Conservation (phyloP, 129 eudicot genomes). For the Heracleum sosnowskyi region DNA sequence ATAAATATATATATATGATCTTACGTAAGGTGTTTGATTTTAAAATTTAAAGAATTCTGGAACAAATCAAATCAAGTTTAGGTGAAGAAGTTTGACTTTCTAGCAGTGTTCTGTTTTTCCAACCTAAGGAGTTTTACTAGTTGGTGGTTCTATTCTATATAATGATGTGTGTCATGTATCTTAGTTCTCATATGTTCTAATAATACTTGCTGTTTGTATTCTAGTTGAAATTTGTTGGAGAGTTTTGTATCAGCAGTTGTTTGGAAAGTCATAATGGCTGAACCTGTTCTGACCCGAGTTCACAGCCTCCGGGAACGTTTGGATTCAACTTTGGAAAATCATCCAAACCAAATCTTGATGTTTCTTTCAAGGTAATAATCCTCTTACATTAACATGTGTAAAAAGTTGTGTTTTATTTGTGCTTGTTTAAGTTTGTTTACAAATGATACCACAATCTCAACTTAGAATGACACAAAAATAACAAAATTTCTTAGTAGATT, state of each 20-base stretch:
- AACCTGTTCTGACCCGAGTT: slow-evolving; percentile 72
- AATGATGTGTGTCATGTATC: not conserved
- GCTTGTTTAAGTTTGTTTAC: not conserved
- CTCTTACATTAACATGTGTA: not conserved
- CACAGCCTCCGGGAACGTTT: slow-evolving; percentile 88
- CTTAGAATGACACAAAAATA: not conserved
- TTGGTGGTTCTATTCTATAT: not conserved
- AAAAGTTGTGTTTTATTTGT: not conserved
- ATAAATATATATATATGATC: not conserved
- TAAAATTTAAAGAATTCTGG: slow-evolving; percentile 1
- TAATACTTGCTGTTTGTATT: not conserved
- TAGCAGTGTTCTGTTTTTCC: not conserved
- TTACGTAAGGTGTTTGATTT: not conserved
- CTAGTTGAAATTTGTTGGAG: slow-evolving; percentile 19
- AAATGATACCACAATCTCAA: not conserved
- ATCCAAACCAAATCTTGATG: slow-evolving; percentile 67
- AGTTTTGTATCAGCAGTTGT: not conserved
- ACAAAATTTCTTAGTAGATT: not conserved
- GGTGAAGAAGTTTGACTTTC: slow-evolving; percentile 14
- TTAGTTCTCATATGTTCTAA: slow-evolving; percentile 4
- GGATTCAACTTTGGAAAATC: slow-evolving; percentile 67
- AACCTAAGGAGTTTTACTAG: not conserved
- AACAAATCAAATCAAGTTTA: not conserved
- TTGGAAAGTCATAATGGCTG: slow-evolving; percentile 39
- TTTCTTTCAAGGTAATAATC: slow-evolving; percentile 59